Base-by-base conservation (phyloP, 768 basidiomycete genomes). In the Pulveroboletus ravenelii region DNA sequence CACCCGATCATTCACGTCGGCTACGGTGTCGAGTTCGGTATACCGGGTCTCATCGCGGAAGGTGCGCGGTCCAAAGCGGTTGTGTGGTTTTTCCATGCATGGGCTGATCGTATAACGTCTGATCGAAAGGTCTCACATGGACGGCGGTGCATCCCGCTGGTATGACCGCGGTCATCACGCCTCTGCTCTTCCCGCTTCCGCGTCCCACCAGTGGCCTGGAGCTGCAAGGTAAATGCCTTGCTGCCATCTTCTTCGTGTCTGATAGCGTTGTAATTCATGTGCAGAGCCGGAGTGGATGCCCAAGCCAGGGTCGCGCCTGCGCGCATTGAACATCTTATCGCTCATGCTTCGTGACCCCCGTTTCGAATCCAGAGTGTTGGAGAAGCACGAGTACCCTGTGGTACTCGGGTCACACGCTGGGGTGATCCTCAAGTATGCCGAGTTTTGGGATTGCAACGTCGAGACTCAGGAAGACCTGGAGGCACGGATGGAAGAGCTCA, bases 1-100 rank as follows among this genome's bases (percentile, higher is more conserved):
- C 87, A 89, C 53, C 81, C 85, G 0, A 54, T 86, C 49, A 86
- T 88, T 35, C 82, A 87, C 57, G 54, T 70, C 4, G 85, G 82
- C 4, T 79, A 80, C 59, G 86, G 84, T 2, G 64, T 75, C 8
- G 87, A 87, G 60, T 87, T 87, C 51, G 75, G 76, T 13, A 45
- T 87, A 31, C 77, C 75, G 10, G 85, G 84, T 2, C 71, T 85
- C 54, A 67, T 82, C 3, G 79, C 78, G 3, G 85, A 88, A 72
- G 84, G 85, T 82, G 27, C 10, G 44, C 44, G 5, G 15, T 37
- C 20, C 4, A 5, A 6, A 18, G 17, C 3, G 27, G 27, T n/a
- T 10, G 2, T 52, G 36, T 51, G 27, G 3, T n/a, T n/a, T 45
- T 14, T 27, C 5, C 5, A 20, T 20, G 41, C 32, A 23, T 14